phyloP scores from a whole-genome alignment of 352 stramenopile species.

The Phytopythium litorale region DNA sequence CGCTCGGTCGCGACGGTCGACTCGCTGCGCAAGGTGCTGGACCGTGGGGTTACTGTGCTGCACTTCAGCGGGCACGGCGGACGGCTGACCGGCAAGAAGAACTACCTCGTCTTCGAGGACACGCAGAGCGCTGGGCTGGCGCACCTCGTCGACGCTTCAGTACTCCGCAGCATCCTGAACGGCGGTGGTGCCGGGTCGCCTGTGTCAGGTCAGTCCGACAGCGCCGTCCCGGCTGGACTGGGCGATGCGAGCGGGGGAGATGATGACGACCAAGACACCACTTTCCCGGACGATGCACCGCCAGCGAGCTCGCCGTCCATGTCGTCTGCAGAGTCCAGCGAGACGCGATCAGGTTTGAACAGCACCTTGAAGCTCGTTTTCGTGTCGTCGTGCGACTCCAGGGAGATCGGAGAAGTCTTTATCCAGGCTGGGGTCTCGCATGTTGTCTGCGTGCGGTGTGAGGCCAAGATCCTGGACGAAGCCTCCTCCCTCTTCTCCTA shows the following conservation, averaged over 20 bases:
- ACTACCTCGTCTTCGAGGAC: conserved; percentile 78
- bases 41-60: conserved; percentile 67
- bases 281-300: not conserved
- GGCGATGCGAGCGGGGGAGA: not conserved
- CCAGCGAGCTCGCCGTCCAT: conserved; percentile 3
- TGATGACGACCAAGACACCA: conserved; percentile 9
- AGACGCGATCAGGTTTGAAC: conserved; percentile 8
- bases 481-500: conserved; percentile 72
- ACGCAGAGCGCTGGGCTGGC: conserved; percentile 57
- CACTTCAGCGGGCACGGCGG: conserved; percentile 80
- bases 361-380: conserved; percentile 75
- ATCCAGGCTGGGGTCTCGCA: conserved; percentile 71
- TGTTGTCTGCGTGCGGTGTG: conserved; percentile 74
- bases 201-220: not conserved
- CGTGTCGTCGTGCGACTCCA: conserved; percentile 78
- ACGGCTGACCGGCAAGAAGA: conserved; percentile 51
- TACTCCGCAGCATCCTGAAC: conserved; percentile 53
- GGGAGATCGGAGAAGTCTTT: conserved; percentile 75
- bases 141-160: conserved; percentile 63
- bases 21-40: conserved; percentile 68
- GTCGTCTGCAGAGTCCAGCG: not conserved
- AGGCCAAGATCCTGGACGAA: conserved; percentile 66
- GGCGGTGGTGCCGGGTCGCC: conserved; percentile 5
- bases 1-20: conserved; percentile 67
- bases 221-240: not conserved